Conservation (phyloP, 2,329 filamentous ascomycete species). For the Metarhizium guizhouense region DNA sequence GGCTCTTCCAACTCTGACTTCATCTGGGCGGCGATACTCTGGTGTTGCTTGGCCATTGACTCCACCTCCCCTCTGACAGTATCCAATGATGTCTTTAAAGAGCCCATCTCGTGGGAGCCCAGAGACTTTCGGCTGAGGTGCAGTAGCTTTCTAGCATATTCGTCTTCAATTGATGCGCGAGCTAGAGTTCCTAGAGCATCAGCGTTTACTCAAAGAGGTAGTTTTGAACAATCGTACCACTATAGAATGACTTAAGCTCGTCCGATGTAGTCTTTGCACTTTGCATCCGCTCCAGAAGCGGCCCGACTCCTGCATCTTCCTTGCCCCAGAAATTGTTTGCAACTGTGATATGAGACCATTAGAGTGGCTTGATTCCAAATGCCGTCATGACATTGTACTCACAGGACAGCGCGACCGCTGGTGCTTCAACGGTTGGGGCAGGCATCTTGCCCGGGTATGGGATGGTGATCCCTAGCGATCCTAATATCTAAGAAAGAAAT, state of each 20-base stretch:
- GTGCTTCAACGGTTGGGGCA: constrained; percentile 50
- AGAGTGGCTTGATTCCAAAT: not conserved
- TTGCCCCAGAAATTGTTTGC: constrained; percentile 99
- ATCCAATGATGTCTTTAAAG: constrained; percentile 76
- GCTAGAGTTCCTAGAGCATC: constrained; percentile 35
- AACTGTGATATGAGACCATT: constrained; percentile 41
- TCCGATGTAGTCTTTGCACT: constrained; percentile 91
- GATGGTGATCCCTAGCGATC: not conserved
- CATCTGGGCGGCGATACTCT: constrained; percentile 86
- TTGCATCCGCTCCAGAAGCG: constrained; percentile 89
- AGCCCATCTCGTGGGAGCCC: constrained; percentile 79
- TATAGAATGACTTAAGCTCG: constrained; percentile 87
- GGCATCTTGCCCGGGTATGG: constrained; percentile 39
- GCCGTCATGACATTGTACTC: constrained; percentile 15
- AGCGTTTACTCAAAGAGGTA: not conserved
- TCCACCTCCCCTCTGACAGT: constrained; percentile 84
- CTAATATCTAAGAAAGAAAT: not conserved
- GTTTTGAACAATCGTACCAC: constrained; percentile 40
- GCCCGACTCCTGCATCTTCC: constrained; percentile 90
- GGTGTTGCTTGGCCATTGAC: constrained; percentile 87
- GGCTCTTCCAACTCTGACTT: constrained; percentile 94
- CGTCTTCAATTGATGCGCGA: constrained; percentile 89
- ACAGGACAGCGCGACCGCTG: constrained; percentile 62
- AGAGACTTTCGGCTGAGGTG: constrained; percentile 80
- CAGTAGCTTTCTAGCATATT: constrained; percentile 84